Conservation (phyloP, 1,284 basidiomycete genomes). For the Wolfiporia cocos region DNA sequence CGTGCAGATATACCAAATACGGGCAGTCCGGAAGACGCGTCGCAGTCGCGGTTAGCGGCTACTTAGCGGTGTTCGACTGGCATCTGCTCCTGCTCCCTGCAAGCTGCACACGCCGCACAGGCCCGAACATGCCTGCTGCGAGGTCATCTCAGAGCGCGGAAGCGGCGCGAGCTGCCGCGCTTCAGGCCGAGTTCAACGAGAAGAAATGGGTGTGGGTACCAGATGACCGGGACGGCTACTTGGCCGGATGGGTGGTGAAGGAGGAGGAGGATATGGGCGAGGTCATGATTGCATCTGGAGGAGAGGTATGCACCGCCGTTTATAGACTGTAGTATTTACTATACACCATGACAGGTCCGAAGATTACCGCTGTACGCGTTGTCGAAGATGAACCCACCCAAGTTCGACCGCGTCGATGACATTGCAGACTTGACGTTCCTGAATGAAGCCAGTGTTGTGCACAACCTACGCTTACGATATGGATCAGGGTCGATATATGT, state of each 20-base stretch:
- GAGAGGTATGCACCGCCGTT: constrained; percentile 52
- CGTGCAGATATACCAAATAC: too few species aligned
- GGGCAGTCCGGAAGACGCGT: too few species aligned
- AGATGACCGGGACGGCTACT: constrained; percentile 84
- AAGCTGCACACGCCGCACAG: too few species aligned
- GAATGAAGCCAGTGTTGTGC: constrained; percentile 98
- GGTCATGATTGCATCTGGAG: constrained; percentile 75
- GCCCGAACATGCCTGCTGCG: constrained; percentile 41
- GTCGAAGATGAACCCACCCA: constrained; percentile 97
- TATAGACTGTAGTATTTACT: neutral
- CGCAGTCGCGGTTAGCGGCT: too few species aligned
- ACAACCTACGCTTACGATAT: constrained; percentile 91
- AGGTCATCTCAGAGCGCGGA: constrained; percentile 61
- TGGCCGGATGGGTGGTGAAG: constrained; percentile 84
- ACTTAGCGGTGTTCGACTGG: too few species aligned
- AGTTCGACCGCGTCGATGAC: constrained; percentile 97
- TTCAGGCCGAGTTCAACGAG: constrained; percentile 92
- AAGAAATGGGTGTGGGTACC: constrained; percentile 98
- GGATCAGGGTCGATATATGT: constrained; percentile 94
- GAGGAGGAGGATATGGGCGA: constrained; percentile 78
- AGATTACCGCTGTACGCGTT: constrained; percentile 72
- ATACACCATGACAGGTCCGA: constrained; percentile 40
- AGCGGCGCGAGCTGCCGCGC: constrained; percentile 74
- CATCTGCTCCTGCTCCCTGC: too few species aligned
- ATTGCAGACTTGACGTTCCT: constrained; percentile 98